Percentiles rank a stretch among this genome's conserved stretches.
Conservation (phyloP, 2,329 filamentous ascomycete species). For the Plectosphaerella sp. region DNA sequence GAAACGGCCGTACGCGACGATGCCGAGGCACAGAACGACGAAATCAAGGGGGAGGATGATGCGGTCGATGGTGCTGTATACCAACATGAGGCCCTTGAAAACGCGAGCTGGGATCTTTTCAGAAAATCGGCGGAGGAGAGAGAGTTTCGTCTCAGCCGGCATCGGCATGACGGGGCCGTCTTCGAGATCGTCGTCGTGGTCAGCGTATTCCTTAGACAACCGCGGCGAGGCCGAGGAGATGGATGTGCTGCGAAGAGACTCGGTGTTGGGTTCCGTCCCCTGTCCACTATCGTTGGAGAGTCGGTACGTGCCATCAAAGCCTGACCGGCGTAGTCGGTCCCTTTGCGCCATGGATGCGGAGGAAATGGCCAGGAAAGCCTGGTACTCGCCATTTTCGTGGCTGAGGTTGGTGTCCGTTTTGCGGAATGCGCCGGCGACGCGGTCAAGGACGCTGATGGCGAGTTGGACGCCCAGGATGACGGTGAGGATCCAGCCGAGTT, state of each 20-base stretch:
- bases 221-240: constrained; percentile 45
- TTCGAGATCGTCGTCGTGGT: constrained; percentile 38
- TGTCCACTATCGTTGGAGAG: constrained; percentile 70
- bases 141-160: constrained; percentile 39
- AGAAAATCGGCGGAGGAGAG: constrained; percentile 48
- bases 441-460: constrained; percentile 60
- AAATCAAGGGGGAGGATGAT: constrained; percentile 76
- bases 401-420: constrained; percentile 4
- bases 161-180: constrained; percentile 35
- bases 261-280: constrained; percentile 65
- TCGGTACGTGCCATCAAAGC: constrained; percentile 26
- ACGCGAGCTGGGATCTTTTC: constrained; percentile 49
- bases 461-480: constrained; percentile 68
- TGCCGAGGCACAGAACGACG: constrained; percentile 64
- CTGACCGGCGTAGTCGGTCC: background rate
- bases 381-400: constrained; percentile 47
- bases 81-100: constrained; percentile 52
- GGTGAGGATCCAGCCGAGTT: constrained; percentile 79
- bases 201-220: constrained; percentile 40
- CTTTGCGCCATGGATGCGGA: constrained; percentile 9
- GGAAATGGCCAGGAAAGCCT: constrained; percentile 25
- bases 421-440: constrained; percentile 38
- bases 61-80: constrained; percentile 69
- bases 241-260: constrained; percentile 62
- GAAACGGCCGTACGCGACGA: constrained; percentile 74